Base-by-base conservation (phyloP, 768 basidiomycete genomes). In the Auricularia sp. region DNA sequence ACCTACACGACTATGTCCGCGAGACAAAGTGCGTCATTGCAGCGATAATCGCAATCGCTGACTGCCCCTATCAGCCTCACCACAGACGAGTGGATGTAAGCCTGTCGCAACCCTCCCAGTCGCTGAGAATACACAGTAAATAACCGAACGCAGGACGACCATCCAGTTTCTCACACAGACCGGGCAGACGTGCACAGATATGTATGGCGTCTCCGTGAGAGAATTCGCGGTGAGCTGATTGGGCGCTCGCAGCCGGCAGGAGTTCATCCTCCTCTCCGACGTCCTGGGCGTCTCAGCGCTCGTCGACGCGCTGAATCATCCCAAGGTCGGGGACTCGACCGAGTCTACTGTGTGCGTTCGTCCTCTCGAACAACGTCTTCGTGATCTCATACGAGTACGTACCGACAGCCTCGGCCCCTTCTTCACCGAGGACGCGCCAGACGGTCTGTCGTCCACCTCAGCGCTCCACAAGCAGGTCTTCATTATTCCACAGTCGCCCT, bases 201-300 rank as follows among this genome's bases (percentile, higher is more conserved):
- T 90, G 67, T 67, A 61, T 18, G 62, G 62, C 51, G 3, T 51
- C 35, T 29, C 34, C 23, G 36, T 47, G 34, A 59, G 36, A 7
- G 29, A 42, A 54, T 23, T 56, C 16, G 61, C 18, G 56, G 1
- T 12, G 10, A 18, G 18, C 62, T 83, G 84, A 36, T 84, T 84
- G 77, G 43, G 53, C 12, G 36, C 7, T 6, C 10, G n/a, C 43
- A 68, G 67, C 34, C 72, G 70, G 18, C 75, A 76, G 79, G 91
- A 94, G 71, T 89, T 89, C 72, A 91, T 94, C 69, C 83, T 94
- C 6, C 80, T 94, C n/a, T 91, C 90, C 1, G 92, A 93, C 70
- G 80, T 83, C 0, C 77, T 93, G 0, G 92, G 93, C 4, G 83
- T 90, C 2, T 92, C 90, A 0, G 79, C 87, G 0, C 80, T 94